Base-by-base conservation (phyloP, 2,329 filamentous ascomycete genomes). In the Neonectria magnoliae region DNA sequence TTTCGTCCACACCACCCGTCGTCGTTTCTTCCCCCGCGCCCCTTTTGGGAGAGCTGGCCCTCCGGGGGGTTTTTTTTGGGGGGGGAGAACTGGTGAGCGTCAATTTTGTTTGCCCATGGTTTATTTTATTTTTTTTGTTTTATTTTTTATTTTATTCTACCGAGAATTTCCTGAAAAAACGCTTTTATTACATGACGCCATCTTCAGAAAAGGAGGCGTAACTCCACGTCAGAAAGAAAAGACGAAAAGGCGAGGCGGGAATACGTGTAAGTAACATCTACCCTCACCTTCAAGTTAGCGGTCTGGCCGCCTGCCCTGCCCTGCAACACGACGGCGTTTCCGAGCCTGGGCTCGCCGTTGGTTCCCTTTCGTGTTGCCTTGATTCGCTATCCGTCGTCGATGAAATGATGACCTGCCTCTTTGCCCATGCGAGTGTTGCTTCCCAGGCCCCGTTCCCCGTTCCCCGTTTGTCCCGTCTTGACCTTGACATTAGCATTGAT, bases 321-420 rank as follows among this genome's bases (percentile, higher is more conserved):
- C 31, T 18, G 42, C 18, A 25, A 44, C 41, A 38, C 27, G n/a
- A 56, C 61, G 61, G 61, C 51, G 57, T 51, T 51, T 56, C 56
- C 61, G 56, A 42, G 45, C 9, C 51, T 44, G 41, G 29, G 33
- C 48, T 33, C n/a, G 48, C n/a, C 48, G 48, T 51, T 51, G 10
- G 54, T 44, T 48, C 55, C 55, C 29, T 41, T 57, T 27, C 47
- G 22, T n/a, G 33, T 14, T 31, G 31, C n/a, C 33, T 16, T 51
- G 52, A 45, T 31, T 16, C 45, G 42, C 14, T 33, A 22, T 25
- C 33, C 14, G 29, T 20, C 14, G 4, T 47, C 27, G 44, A 25
- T 33, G 14, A 11, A 11, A 42, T 7, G 11, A 47, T 51, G 29
- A 33, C 48, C 48, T 33, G 29, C n/a, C 27, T 51, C 47, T 20